Percentiles rank a stretch among this genome's conserved stretches.
These are phyloP conservation scores for Alternaria sp. DNA, from an alignment of 2,329 filamentous ascomycete genomes.

Conservation along the genomic window DNA sequence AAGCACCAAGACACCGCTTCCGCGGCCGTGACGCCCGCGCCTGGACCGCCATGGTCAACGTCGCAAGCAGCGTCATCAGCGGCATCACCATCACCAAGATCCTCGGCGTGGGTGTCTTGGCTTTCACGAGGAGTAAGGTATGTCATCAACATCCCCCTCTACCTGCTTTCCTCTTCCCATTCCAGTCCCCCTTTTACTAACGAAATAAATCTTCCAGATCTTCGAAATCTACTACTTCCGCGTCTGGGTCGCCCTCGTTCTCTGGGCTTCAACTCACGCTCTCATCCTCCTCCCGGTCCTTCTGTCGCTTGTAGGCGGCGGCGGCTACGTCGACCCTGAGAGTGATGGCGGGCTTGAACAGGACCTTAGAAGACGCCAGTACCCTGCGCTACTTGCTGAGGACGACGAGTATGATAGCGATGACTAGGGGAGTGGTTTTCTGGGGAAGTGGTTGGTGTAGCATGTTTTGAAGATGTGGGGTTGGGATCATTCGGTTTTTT, in stretches of 20 bases:
- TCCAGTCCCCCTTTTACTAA: too few species aligned
- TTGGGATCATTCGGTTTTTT: background rate
- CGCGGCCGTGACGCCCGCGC: constrained; percentile 82
- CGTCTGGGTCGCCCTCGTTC: constrained; percentile 89
- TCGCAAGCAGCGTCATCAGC: constrained; percentile 91
- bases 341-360: constrained; percentile 88
- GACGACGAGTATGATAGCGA: constrained; percentile 74
- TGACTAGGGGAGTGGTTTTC: constrained; percentile 19
- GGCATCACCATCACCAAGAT: constrained; percentile 97
- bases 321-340: constrained; percentile 84
- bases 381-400: constrained; percentile 72
- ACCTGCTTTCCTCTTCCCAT: too few species aligned
- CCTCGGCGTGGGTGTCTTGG: constrained; percentile 86
- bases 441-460: background rate
- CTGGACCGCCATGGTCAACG: constrained; percentile 93
- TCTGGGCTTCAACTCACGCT: constrained; percentile 88
- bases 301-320: constrained; percentile 82
- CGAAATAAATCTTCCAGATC: constrained; percentile 66
- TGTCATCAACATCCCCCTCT: constrained; percentile 2
- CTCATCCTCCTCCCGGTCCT: constrained; percentile 91
- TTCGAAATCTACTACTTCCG: constrained; percentile 99
- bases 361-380: constrained; percentile 80
- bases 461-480: background rate
- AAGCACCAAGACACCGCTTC: constrained; percentile 74
- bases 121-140: constrained; percentile 87